Base-by-base conservation (phyloP, 805 yeast genomes). In the Yarrowia sp. region DNA sequence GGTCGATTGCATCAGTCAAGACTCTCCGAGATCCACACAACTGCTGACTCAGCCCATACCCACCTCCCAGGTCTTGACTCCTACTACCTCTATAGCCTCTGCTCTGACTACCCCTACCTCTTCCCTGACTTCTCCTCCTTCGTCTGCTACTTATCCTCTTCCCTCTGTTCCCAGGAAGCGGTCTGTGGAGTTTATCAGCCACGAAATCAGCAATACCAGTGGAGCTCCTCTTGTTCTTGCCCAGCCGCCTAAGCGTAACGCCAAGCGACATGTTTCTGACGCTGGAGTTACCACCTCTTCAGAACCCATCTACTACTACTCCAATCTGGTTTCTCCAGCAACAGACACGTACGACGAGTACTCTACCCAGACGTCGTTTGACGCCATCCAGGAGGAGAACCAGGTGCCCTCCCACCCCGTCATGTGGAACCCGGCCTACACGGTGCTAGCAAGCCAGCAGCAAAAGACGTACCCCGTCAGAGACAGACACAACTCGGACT, bases 31-130 rank as follows among this genome's bases (percentile, higher is more conserved):
- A 53, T 53, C 59, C 7, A 53, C 59, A 14, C 59, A 53, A 14
- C 59, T 53, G 1, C 45, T 53, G 59, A 53, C 59, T 35, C 59
- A 53, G 12, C 59, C 59, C 36, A 53, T 53, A 38, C 45, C 59
- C 36, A 8, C 11, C 12, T 26, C 38, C 10, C 56, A 35, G 36
- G 45, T 19, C 16, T 16, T 53, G 7, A 53, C 59, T 3, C 59
- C 59, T 7, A 53, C 59, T 8, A 53, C 45, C 14, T 22, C 59
- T 10, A 38, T 53, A 1, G 40, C 45, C 7, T 53, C 58, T 11
- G 38, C 45, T 9, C 40, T 38, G 40, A 38, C 40, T 38, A 38
- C 40, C 40, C 40, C 40, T 8, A 38, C 40, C 12, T 38, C 40
- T 11, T 10, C 40, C 3, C 4, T 38, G 40, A 53, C 59, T 3